Evolutionary conservation across 225 moss, liverwort and hornwort genomes (phyloP).

Genomic region (Bryoerythrophyllum caledonicum): DNA sequence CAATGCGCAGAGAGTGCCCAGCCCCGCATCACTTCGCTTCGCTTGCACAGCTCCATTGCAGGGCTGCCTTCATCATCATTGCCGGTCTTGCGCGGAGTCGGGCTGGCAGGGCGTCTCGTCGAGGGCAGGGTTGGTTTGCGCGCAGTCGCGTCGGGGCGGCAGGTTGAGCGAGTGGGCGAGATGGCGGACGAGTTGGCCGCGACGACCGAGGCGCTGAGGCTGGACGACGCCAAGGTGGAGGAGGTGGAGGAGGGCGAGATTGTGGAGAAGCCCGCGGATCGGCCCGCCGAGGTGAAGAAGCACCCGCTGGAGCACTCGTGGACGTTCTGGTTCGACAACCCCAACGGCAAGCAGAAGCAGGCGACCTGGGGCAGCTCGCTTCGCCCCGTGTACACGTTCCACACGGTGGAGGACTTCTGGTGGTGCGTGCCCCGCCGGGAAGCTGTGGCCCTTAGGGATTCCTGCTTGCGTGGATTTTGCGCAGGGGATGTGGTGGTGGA

Average conservation of each 20-base stretch:
- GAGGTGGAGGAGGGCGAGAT: slow-evolving; percentile 59
- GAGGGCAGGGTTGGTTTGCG: not conserved
- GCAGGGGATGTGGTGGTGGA: no score
- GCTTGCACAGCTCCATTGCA: not conserved
- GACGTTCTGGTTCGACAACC: slow-evolving; percentile 97
- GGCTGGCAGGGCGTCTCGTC: not conserved
- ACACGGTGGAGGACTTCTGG: slow-evolving; percentile 93
- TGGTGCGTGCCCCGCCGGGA: slow-evolving; percentile 56
- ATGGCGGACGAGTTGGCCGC: slow-evolving; percentile 51
- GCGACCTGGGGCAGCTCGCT: slow-evolving; percentile 82
- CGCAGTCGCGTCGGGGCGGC: no score
- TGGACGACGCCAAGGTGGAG: slow-evolving; percentile 39
- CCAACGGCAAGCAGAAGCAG: slow-evolving; percentile 83
- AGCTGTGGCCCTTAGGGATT: no score
- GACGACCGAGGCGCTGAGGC: slow-evolving; percentile 39
- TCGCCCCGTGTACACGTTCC: slow-evolving; percentile 79
- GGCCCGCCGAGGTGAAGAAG: slow-evolving; percentile 46
- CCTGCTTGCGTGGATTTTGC: no score
- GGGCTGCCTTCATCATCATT: not conserved
- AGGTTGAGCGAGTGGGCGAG: not conserved
- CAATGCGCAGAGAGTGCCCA: not conserved
- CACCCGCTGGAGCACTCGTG: slow-evolving; percentile 85
- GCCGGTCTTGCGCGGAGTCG: not conserved
- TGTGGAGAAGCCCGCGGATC: slow-evolving; percentile 29
- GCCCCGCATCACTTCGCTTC: not conserved